These are phyloP conservation scores for Coniochaeta ligniaria DNA, from an alignment of 2,329 filamentous ascomycete genomes.

Conservation along the genomic window DNA sequence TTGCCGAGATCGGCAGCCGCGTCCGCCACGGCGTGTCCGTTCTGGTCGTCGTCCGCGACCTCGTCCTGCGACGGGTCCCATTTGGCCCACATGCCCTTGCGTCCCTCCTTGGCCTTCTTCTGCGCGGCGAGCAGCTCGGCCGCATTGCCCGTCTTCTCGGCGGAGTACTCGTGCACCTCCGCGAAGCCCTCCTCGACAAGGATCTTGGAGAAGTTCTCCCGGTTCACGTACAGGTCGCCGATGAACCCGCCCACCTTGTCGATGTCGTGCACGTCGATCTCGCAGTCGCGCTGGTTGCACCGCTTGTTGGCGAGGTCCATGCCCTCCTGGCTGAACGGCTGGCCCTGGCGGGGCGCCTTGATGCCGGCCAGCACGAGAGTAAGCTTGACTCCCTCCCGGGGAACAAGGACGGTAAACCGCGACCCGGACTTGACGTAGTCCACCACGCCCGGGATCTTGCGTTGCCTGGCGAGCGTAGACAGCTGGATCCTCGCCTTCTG, in stretches of 20 bases:
- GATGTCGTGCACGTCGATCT: conserved; percentile 89
- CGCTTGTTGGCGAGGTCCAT: conserved; percentile 84
- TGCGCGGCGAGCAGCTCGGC: conserved; percentile 83
- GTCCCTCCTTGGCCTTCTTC: conserved; percentile 78
- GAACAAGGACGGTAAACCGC: conserved; percentile 85
- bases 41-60: conserved; percentile 46
- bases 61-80: conserved; percentile 87
- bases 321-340: conserved; percentile 93
- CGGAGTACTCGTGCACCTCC: conserved; percentile 87
- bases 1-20: conserved; percentile 41
- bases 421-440: conserved; percentile 98
- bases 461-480: conserved; percentile 79
- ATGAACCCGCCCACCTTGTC: conserved; percentile 99
- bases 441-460: conserved; percentile 85
- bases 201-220: conserved; percentile 90
- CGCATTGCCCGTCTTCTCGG: conserved; percentile 88
- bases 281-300: conserved; percentile 89
- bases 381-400: conserved; percentile 87
- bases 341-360: conserved; percentile 79
- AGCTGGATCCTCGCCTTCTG: conserved; percentile 96
- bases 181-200: conserved; percentile 92
- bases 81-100: conserved; percentile 86
- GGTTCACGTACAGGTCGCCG: conserved; percentile 85
- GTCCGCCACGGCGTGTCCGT: conserved; percentile 33
- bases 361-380: conserved; percentile 93